Evolutionary conservation across 2,329 filamentous ascomycete genomes (phyloP), one percentile per base, ranked within the genome.

Genomic region (Incumbomyces delicatus): DNA sequence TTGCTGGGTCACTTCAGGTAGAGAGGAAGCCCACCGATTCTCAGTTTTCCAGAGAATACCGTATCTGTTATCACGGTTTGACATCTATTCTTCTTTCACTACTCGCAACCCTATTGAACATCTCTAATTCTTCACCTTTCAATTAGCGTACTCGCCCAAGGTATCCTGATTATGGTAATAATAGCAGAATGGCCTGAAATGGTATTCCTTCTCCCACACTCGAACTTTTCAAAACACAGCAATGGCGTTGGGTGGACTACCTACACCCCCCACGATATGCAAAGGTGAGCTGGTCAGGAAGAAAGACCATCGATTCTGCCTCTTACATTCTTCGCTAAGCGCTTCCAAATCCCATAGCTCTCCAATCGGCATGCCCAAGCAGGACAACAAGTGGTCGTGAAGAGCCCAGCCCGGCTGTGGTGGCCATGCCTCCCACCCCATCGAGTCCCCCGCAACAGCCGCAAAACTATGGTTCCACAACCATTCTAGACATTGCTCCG

Each of bases 401-500:
- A 69, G 49, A n/a, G 53, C 50, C 51, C 54, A 52, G 37, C 50
- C 50, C n/a, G 44, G 57, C 40, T 65, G 47, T 27, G 64, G 57
- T 6, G 70, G 68, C 54, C 70, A 74, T 2, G 71, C 71, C 54
- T 80, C 77, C 50, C 76, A 73, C 4, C 65, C 67, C 8, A 76
- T 72, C 41, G 70, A 68, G 48, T 81, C 77, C 2, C 76, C 74
- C 0, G 71, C 77, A 0, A 79, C 69, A 1, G 77, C 77, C 0
- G 75, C 63, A 53, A 81, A 78, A 12, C 66, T 63, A 41, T 72
- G 66, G 45, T 78, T 71, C 75, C 76, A 80, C 14, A 80, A 62
- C 76, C 77, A 81, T 32, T 68, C 65, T 12, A 77, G 64, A 6
- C 69, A 71, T 4, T 66, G 67, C 13, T 70, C 63, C 2, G 67